These are phyloP conservation scores for Aspergillus brasiliensis DNA, from an alignment of 2,329 filamentous ascomycete species.

Conservation along the genomic window DNA sequence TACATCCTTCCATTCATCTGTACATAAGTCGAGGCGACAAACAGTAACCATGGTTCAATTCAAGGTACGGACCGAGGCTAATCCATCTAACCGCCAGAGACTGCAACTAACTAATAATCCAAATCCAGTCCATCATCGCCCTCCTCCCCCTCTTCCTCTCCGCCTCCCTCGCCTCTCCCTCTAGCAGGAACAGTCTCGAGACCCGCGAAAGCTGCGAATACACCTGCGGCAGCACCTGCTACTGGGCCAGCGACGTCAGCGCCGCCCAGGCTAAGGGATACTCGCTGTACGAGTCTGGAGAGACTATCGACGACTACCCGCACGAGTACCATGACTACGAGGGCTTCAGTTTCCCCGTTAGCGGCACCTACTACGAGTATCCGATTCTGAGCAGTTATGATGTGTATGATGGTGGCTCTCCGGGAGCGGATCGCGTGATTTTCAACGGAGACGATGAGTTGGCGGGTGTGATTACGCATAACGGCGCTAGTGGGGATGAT, in stretches of 20 bases:
- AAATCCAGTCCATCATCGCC: constrained; percentile 11
- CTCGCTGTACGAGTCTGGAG: constrained; percentile 48
- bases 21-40: background rate
- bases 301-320: constrained; percentile 53
- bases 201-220: constrained; percentile 49
- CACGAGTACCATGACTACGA: constrained; percentile 65
- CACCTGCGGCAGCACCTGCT: constrained; percentile 58
- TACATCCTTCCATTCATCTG: background rate
- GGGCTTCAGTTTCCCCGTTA: constrained; percentile 61
- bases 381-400: constrained; percentile 55
- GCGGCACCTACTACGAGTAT: constrained; percentile 65
- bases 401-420: constrained; percentile 61
- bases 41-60: background rate
- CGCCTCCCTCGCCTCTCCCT: constrained; percentile 29
- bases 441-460: constrained; percentile 60
- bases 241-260: constrained; percentile 53
- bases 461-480: constrained; percentile 70
- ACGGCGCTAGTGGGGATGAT: constrained; percentile 66
- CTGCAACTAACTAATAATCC: background rate
- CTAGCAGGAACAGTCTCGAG: constrained; percentile 27
- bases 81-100: too few species aligned
- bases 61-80: background rate
- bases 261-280: constrained; percentile 57
- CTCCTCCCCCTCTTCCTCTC: constrained; percentile 25
- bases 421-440: constrained; percentile 68